Evolutionary conservation across 176 grass and related monocot genomes (phyloP).

Genomic region (Thalia dealbata): DNA sequence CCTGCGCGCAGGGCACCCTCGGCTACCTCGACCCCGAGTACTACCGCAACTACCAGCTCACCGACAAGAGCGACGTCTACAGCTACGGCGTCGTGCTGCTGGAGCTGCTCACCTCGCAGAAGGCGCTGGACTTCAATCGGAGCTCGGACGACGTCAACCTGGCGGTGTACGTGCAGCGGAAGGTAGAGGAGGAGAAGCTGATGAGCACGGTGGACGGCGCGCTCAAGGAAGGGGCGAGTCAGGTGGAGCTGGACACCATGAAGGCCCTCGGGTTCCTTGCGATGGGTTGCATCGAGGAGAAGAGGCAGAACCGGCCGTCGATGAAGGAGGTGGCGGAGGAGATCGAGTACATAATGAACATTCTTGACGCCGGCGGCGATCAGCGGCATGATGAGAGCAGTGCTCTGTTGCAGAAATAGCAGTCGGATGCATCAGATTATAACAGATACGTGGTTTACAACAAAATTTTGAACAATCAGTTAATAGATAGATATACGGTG

Average conservation of each 20-base stretch:
- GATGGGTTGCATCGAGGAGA: conserved; percentile 63
- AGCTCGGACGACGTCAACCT: conserved; percentile 64
- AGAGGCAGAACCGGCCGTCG: conserved; percentile 50
- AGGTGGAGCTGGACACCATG: conserved; percentile 55
- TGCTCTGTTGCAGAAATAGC: too few relatives aligned
- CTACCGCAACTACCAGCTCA: conserved; percentile 71
- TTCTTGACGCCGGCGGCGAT: conserved; percentile 19
- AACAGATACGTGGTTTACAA: too few relatives aligned
- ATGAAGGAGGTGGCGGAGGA: conserved; percentile 72
- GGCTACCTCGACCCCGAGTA: conserved; percentile 84
- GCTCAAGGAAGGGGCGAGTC: conserved; percentile 33
- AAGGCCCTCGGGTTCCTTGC: conserved; percentile 57
- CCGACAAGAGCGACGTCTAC: conserved; percentile 86
- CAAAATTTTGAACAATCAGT: too few relatives aligned
- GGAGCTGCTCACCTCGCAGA: conserved; percentile 72
- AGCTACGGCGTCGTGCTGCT: conserved; percentile 83
- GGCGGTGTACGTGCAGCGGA: conserved; percentile 35
- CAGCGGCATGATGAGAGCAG: background rate
- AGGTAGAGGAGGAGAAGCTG: conserved; percentile 38
- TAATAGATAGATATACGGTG: too few relatives aligned
- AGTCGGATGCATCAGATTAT: too few relatives aligned
- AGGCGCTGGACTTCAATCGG: conserved; percentile 57
- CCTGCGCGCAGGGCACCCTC: conserved; percentile 68
- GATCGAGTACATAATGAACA: conserved; percentile 70
- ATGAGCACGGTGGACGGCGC: conserved; percentile 44